Evolutionary conservation across 2,329 filamentous ascomycete species (phyloP).

Genomic region (Zasmidium cellare): DNA sequence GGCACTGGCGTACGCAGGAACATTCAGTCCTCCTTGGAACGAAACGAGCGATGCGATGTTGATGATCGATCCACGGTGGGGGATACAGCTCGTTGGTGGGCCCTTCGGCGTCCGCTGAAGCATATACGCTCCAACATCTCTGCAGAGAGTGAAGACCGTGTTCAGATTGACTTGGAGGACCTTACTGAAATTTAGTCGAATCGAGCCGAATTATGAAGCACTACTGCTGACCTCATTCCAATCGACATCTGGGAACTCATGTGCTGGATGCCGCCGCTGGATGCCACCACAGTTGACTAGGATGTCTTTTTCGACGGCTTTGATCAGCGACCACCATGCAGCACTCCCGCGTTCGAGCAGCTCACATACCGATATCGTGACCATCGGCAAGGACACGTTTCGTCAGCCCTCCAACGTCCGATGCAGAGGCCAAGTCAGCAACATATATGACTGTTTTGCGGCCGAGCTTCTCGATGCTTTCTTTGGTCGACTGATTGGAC

Average conservation of each 20-base stretch:
- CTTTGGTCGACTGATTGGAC: constrained; percentile 57
- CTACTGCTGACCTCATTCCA: constrained; percentile 65
- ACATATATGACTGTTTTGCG: constrained; percentile 67
- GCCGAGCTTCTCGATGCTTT: constrained; percentile 63
- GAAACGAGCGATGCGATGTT: constrained; percentile 79
- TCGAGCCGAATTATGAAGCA: neutral
- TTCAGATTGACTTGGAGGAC: constrained; percentile 78
- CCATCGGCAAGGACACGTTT: constrained; percentile 62
- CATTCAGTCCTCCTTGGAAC: constrained; percentile 83
- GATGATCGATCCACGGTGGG: constrained; percentile 68
- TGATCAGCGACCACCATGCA: neutral
- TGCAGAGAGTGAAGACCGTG: constrained; percentile 73
- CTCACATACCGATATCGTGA: constrained; percentile 51
- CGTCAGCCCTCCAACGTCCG: constrained; percentile 59
- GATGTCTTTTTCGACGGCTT: constrained; percentile 53
- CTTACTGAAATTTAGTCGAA: neutral
- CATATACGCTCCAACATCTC: constrained; percentile 80
- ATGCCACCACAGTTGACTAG: constrained; percentile 86
- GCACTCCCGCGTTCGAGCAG: neutral
- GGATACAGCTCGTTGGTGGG: constrained; percentile 45
- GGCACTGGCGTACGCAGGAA: constrained; percentile 80
- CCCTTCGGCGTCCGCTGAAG: constrained; percentile 51
- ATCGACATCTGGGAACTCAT: constrained; percentile 72
- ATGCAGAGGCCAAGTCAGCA: constrained; percentile 63
- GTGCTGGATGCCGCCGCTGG: constrained; percentile 73